phyloP scores from a whole-genome alignment of 345 rosid genomes.

The Salix udensis region DNA sequence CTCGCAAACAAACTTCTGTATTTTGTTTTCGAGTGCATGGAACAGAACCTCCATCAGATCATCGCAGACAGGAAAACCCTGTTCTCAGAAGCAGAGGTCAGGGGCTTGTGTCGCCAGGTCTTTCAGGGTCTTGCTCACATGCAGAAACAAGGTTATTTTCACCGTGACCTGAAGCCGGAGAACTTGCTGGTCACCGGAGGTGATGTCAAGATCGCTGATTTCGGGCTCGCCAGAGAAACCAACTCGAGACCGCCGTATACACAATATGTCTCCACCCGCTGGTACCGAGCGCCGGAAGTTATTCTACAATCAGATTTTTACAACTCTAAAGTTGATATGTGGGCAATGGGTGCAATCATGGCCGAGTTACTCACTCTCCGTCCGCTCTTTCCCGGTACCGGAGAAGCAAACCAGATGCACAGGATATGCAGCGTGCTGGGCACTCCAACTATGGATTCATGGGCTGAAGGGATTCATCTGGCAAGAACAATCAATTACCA shows the following conservation, averaged over 20 bases:
- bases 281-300: constrained; percentile 99
- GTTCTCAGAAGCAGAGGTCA: constrained; percentile 70
- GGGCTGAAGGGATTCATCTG: constrained; percentile 87
- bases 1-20: constrained; percentile 73
- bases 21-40: constrained; percentile 94
- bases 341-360: constrained; percentile 99
- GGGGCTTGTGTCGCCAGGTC: constrained; percentile 94
- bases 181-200: constrained; percentile 74
- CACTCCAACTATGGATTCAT: constrained; percentile 65
- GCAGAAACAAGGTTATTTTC: constrained; percentile 91
- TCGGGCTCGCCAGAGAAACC: constrained; percentile 92
- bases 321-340: constrained; percentile 89
- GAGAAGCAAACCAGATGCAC: constrained; percentile 92
- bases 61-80: constrained; percentile 70
- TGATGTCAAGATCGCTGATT: constrained; percentile 89
- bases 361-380: constrained; percentile 75
- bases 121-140: constrained; percentile 92
- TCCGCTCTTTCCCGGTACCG: constrained; percentile 88
- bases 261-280: constrained; percentile 89
- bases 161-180: constrained; percentile 98
- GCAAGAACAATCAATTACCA: constrained; percentile 72
- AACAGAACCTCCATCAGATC: constrained; percentile 83
- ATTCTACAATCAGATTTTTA: constrained; percentile 76
- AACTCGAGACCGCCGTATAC: constrained; percentile 82
- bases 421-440: constrained; percentile 88